Base-by-base conservation (phyloP, 495 filamentous ascomycete genomes). In the Xylaria intraflava region DNA sequence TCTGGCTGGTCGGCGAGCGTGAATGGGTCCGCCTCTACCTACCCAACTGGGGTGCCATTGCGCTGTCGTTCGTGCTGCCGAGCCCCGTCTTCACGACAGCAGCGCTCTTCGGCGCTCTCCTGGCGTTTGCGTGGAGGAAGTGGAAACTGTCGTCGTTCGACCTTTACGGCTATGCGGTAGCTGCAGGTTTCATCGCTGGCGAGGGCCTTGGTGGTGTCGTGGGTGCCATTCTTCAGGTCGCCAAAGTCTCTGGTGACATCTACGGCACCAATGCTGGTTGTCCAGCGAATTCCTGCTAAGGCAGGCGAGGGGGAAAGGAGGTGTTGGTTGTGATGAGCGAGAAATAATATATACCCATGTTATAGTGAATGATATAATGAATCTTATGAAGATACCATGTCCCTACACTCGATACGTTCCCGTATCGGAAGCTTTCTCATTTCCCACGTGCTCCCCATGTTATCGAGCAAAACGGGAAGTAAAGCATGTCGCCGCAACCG, bases 21-120 rank as follows among this genome's bases (percentile, higher is more conserved):
- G 79, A 74, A 52, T 82, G 79, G 69, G 77, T 78, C 55, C 75
- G 79, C 40, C 61, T 66, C 31, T 87, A 76, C 53, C 73, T 84
- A 17, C 83, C 83, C 41, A 87, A 86, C 73, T 83, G 84, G 76
- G 82, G 83, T 62, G 81, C 78, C 20, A 75, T 86, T 38, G 82
- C 78, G 7, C 69, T 86, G 30, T 78, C 83, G 2, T 85, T 83
- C 62, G 80, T 85, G 51, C 66, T 86, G n/a, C 73, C 76, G 17
- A 73, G 70, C 27, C 78, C 78, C 0, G 67, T 74, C 11, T 82
- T 79, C 65, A 72, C 74, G 10, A 78, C 70, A 4, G 84, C 84
- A 24, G 78, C 82, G 62, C 63, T 78, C 20, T 73, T 83, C 12
- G 83, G 83, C 12, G 77, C 83, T 11, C 72, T 77, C 36, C 47